Evolutionary conservation across 2,329 filamentous ascomycete genomes (phyloP).

Genomic region (Cladobotryum mycophilum): DNA sequence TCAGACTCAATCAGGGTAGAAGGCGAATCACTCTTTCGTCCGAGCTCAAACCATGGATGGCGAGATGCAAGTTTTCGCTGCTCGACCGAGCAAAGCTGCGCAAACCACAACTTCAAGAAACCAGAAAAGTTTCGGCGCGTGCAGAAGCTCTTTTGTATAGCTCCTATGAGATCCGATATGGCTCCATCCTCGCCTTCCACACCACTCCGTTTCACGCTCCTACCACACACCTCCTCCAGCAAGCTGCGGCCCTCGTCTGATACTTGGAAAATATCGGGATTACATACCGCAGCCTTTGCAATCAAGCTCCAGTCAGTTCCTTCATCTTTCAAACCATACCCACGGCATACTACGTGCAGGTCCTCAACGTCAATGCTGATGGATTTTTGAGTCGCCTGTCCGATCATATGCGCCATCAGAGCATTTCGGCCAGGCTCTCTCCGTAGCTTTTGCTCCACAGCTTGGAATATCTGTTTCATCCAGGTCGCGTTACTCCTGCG

Average conservation of each 20-base stretch:
- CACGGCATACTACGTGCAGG: slow-evolving; percentile 36
- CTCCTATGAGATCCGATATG: slow-evolving; percentile 32
- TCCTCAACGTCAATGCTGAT: slow-evolving; percentile 33
- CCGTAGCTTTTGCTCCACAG: slow-evolving; percentile 23
- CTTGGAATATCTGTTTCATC: slow-evolving; percentile 31
- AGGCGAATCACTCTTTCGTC: slow-evolving; percentile 14
- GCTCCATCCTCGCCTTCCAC: slow-evolving; percentile 15
- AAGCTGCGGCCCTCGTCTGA: slow-evolving; percentile 33
- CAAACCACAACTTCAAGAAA: slow-evolving; percentile 43
- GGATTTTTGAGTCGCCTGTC: slow-evolving; percentile 23
- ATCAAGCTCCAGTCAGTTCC: slow-evolving; percentile 38
- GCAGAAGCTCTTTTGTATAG: slow-evolving; percentile 39
- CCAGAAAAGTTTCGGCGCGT: slow-evolving; percentile 37
- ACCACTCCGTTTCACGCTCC: slow-evolving; percentile 21
- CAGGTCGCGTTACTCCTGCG: slow-evolving; percentile 33
- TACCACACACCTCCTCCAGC: slow-evolving; percentile 34
- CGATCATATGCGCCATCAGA: slow-evolving; percentile 26
- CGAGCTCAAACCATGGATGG: slow-evolving; percentile 30
- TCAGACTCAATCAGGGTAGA: slow-evolving; percentile 34
- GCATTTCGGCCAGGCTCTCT: slow-evolving; percentile 18
- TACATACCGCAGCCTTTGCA: slow-evolving; percentile 35
- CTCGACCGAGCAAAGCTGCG: slow-evolving; percentile 33
- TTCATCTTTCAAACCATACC: slow-evolving; percentile 32
- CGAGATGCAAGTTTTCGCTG: slow-evolving; percentile 19
- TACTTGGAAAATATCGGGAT: slow-evolving; percentile 42